phyloP scores from a whole-genome alignment of 805 yeast genomes.

The Nakazawaea ishiwadae region DNA sequence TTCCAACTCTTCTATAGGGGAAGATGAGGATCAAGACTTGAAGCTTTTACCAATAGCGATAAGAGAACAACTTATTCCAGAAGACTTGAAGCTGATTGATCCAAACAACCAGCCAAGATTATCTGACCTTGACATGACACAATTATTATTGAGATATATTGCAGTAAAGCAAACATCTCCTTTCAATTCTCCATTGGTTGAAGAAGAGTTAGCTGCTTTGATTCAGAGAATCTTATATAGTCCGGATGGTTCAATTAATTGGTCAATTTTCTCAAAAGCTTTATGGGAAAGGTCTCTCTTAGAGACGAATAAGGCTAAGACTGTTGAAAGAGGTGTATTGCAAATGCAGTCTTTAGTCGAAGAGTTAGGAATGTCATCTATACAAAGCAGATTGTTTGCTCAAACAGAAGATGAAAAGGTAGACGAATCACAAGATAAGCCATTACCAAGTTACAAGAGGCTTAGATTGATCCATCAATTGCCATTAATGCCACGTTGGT shows the following conservation, averaged over 20 bases:
- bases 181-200: constrained; percentile 60
- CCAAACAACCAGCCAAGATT: constrained; percentile 81
- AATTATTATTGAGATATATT: constrained; percentile 63
- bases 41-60: constrained; percentile 59
- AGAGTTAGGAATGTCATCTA: constrained; percentile 66
- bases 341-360: constrained; percentile 92
- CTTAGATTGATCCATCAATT: constrained; percentile 67
- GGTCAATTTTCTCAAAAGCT: constrained; percentile 76
- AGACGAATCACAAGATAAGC: constrained; percentile 23
- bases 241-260: constrained; percentile 46
- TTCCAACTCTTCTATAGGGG: constrained; percentile 15
- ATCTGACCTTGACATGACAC: constrained; percentile 66
- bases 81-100: constrained; percentile 47
- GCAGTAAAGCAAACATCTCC: constrained; percentile 69
- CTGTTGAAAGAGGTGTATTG: constrained; percentile 89
- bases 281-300: constrained; percentile 86
- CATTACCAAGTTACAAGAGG: constrained; percentile 45
- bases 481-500: constrained; percentile 80
- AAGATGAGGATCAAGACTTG: constrained; percentile 22
- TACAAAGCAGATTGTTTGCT: constrained; percentile 52
- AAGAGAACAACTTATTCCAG: constrained; percentile 61
- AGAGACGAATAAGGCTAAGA: constrained; percentile 76
- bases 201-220: constrained; percentile 78
- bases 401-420: constrained; percentile 29
- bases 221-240: constrained; percentile 66